Evolutionary conservation across 495 filamentous ascomycete species (phyloP).

Genomic region (Pseudomonodictys pantanalensis): DNA sequence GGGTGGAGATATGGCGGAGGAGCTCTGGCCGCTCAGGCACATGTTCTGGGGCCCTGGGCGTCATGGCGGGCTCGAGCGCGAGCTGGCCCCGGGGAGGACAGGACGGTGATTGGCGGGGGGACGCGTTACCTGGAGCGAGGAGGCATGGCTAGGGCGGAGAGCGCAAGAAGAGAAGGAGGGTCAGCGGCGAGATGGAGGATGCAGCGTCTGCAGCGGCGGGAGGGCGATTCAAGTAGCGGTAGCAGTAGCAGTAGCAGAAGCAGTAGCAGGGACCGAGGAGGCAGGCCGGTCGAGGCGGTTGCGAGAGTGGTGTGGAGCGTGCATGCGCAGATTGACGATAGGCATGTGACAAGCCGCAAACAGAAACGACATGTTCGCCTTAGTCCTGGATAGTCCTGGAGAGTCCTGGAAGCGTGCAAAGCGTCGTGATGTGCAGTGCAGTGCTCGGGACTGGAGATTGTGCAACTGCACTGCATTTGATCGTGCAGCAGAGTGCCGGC

Average conservation of each 20-base stretch:
- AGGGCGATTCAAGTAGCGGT: neutral
- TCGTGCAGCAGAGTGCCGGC: neutral
- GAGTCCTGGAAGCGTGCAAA: neutral
- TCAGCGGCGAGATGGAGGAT: neutral
- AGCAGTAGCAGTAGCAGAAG: neutral
- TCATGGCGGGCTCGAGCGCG: too few species aligned
- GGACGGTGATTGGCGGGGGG: conserved; percentile 14
- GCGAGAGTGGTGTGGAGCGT: neutral
- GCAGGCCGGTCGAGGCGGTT: neutral
- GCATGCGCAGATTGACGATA: neutral
- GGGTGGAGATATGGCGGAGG: conserved; percentile 23
- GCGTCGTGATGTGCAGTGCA: neutral
- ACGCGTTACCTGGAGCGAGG: conserved; percentile 14
- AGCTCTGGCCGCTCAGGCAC: conserved; percentile 14
- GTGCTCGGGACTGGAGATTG: too few species aligned
- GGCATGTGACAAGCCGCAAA: neutral
- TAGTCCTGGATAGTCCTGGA: too few species aligned
- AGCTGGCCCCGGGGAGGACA: neutral
- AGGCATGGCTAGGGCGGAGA: conserved; percentile 14
- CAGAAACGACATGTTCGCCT: too few species aligned
- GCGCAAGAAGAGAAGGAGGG: neutral
- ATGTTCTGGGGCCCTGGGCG: conserved; percentile 10
- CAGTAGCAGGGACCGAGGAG: neutral
- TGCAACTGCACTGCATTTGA: neutral
- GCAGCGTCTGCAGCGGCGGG: neutral